Evolutionary conservation across 805 yeast genomes (phyloP).

Genomic region (Myxozyma vanderwaltii): DNA sequence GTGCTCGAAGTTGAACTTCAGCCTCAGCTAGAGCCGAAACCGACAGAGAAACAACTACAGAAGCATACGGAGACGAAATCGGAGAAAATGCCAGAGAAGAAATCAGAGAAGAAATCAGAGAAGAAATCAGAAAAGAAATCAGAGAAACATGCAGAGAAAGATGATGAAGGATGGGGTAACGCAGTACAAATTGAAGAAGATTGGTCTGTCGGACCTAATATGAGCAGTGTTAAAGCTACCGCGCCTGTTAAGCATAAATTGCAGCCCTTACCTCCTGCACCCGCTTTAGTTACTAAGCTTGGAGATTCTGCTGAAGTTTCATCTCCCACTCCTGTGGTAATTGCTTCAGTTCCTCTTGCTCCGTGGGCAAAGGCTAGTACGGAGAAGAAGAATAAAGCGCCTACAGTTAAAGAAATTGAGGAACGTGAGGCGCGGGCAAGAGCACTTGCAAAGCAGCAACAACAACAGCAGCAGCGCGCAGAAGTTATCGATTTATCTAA

Average conservation of each 20-base stretch:
- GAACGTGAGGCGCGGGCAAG: slow-evolving; percentile 38
- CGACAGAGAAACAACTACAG: too few species aligned
- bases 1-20: not conserved
- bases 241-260: slow-evolving; percentile 20
- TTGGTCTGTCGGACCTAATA: slow-evolving; percentile 1
- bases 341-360: slow-evolving; percentile 25
- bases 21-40: too few species aligned
- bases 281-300: slow-evolving; percentile 10
- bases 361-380: slow-evolving; percentile 29
- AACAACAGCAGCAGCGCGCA: not conserved
- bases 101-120: not conserved
- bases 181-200: not conserved
- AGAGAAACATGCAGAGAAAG: slow-evolving; percentile 4
- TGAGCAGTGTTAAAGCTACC: not conserved
- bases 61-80: not conserved
- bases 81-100: not conserved
- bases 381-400: slow-evolving; percentile 20
- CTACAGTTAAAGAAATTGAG: slow-evolving; percentile 41
- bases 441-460: slow-evolving; percentile 29
- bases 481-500: slow-evolving; percentile 9
- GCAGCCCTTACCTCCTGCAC: slow-evolving; percentile 30
- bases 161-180: not conserved
- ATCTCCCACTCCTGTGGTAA: slow-evolving; percentile 6
- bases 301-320: slow-evolving; percentile 3
- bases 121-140: not conserved